A percentile compares a stretch with the other conserved stretches of the same genome.
These are phyloP conservation scores for Sphenostylis stenocarpa DNA, from an alignment of 306 rosid genomes.

Conservation along the genomic window DNA sequence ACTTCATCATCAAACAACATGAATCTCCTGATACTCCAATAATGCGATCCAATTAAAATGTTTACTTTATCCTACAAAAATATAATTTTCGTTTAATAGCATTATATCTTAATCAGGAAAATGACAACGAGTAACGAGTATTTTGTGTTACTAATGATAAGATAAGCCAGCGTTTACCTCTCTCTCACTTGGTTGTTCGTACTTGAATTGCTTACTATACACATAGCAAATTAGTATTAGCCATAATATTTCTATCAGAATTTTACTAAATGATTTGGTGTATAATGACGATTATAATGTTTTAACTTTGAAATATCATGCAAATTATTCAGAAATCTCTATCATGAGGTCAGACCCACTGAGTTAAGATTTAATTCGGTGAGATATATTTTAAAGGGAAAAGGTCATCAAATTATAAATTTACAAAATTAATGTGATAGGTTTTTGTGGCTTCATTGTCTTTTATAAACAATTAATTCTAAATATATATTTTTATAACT, in stretches of 20 bases:
- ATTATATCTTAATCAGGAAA: neutral
- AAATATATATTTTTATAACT: neutral
- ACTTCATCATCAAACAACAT: neutral
- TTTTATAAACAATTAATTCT: too few relatives aligned
- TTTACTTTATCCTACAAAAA: neutral
- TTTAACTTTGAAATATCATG: too few relatives aligned
- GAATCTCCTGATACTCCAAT: too few relatives aligned
- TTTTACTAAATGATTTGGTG: too few relatives aligned
- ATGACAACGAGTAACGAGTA: neutral
- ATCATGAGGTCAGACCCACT: too few relatives aligned
- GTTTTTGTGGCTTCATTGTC: neutral
- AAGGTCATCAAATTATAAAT: neutral
- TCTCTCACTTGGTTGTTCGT: neutral
- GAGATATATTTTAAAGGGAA: neutral
- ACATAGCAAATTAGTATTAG: too few relatives aligned
- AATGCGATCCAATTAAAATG: neutral
- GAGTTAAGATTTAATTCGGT: neutral
- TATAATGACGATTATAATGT: too few relatives aligned
- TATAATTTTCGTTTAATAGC: neutral
- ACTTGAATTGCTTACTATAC: neutral
- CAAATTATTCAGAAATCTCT: too few relatives aligned
- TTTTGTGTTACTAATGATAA: neutral
- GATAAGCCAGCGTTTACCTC: neutral
- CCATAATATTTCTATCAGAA: too few relatives aligned
- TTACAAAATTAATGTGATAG: too few relatives aligned